phyloP scores from a whole-genome alignment of 2,329 filamentous ascomycete genomes.

The Sclerotinia nivalis region DNA sequence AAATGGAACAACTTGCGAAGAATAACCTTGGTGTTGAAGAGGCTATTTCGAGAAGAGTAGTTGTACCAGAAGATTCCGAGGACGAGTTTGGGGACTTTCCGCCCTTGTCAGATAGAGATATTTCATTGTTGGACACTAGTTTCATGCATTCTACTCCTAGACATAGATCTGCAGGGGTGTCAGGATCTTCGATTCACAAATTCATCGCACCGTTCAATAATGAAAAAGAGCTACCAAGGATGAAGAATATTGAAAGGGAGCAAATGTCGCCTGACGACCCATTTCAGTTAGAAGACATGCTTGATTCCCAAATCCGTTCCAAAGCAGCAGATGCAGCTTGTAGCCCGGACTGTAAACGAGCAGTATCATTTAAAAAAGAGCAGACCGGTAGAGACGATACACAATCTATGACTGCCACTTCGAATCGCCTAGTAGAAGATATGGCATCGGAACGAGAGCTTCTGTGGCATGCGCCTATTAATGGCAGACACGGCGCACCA shows the following conservation, averaged over 20 bases:
- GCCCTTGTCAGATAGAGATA: constrained; percentile 36
- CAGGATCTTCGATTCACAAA: background rate
- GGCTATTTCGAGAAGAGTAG: constrained; percentile 16
- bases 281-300: constrained; percentile 3
- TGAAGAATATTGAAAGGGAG: constrained; percentile 16
- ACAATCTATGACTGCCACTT: background rate
- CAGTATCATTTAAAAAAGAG: background rate
- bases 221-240: constrained; percentile 13
- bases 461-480: constrained; percentile 11
- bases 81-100: constrained; percentile 42
- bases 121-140: constrained; percentile 28
- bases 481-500: background rate
- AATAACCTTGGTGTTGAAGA: background rate
- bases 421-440: background rate
- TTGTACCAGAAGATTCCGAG: constrained; percentile 32
- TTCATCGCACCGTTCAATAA: background rate
- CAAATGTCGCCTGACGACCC: background rate
- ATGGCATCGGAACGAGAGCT: background rate
- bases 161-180: background rate
- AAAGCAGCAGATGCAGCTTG: constrained; percentile 10
- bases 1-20: constrained; percentile 10
- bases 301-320: constrained; percentile 19
- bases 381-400: background rate
- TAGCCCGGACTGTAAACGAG: background rate
- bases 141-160: constrained; percentile 4